Evolutionary conservation across 768 basidiomycete genomes (phyloP).

Genomic region (Suillus lakei): DNA sequence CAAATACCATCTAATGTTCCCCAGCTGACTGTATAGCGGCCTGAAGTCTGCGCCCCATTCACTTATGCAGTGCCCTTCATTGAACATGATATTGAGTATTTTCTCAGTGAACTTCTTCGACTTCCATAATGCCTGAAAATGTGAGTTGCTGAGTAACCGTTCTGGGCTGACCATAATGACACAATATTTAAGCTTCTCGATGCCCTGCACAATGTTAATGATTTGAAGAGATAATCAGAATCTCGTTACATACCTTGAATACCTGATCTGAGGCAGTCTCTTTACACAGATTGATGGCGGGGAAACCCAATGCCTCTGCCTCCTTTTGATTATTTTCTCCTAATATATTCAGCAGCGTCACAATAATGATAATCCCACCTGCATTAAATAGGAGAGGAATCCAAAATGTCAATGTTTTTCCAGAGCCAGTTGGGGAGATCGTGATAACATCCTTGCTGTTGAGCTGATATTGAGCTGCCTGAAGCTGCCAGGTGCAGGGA

Average conservation of each 20-base stretch:
- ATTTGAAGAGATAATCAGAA: too few species aligned
- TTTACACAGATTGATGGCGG: constrained; percentile 14
- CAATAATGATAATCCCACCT: constrained; percentile 13
- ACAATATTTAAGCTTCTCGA: constrained; percentile 26
- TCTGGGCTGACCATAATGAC: constrained; percentile 38
- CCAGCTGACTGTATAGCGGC: constrained; percentile 30
- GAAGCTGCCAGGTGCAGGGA: constrained; percentile 6
- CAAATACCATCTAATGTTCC: constrained; percentile 33
- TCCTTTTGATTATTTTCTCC: constrained; percentile 9
- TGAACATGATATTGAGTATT: constrained; percentile 37
- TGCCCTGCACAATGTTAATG: constrained; percentile 22
- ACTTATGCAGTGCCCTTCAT: constrained; percentile 44
- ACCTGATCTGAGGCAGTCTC: constrained; percentile 11
- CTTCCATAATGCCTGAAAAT: constrained; percentile 22
- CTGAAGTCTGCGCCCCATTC: constrained; percentile 44
- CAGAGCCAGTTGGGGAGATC: constrained; percentile 13
- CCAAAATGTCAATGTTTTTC: constrained; percentile 17
- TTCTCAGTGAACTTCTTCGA: constrained; percentile 22
- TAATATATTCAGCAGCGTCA: constrained; percentile 17
- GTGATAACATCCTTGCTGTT: constrained; percentile 13
- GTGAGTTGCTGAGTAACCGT: constrained; percentile 20
- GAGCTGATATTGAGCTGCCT: constrained; percentile 5
- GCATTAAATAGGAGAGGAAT: constrained; percentile 15
- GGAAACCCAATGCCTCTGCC: constrained; percentile 8
- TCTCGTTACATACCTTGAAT: constrained; percentile 9